phyloP scores from a whole-genome alignment of 1,284 basidiomycete genomes.

The Mycosarcoma maydis region DNA sequence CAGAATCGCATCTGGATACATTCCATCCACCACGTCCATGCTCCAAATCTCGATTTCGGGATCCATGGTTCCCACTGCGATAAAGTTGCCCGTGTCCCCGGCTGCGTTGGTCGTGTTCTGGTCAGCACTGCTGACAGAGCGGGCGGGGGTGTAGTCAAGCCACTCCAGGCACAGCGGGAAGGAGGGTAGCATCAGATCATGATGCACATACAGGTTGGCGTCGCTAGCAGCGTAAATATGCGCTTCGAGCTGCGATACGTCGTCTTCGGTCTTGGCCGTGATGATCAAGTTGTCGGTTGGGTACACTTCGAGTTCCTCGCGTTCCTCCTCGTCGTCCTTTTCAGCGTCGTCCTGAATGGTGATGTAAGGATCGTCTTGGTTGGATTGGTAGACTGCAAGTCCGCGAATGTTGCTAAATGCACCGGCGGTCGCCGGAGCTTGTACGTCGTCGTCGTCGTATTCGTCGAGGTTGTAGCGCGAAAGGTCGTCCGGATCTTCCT shows the following conservation, averaged over 20 bases:
- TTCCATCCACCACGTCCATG: conserved; percentile 88
- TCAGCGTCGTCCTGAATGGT: conserved; percentile 80
- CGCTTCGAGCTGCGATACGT: conserved; percentile 88
- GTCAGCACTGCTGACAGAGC: conserved; percentile 12
- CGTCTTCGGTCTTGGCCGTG: conserved; percentile 93
- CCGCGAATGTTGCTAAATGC: conserved; percentile 97
- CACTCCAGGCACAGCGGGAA: conserved; percentile 99
- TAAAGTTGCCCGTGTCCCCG: conserved; percentile 79
- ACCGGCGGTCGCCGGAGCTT: conserved; percentile 71
- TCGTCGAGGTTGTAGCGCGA: conserved; percentile 90
- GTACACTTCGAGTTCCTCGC: conserved; percentile 87
- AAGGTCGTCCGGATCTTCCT: conserved; percentile 77
- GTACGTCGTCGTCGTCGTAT: conserved; percentile 81
- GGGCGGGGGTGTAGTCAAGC: conserved; percentile 87
- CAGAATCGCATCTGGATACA: conserved; percentile 91
- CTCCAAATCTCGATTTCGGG: conserved; percentile 99
- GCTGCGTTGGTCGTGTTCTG: conserved; percentile 56
- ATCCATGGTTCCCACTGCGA: conserved; percentile 96
- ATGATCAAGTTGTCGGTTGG: conserved; percentile 93
- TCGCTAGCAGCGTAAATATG: conserved; percentile 61
- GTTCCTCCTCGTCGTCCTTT: conserved; percentile 80
- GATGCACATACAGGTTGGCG: conserved; percentile 89
- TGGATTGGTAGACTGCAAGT: conserved; percentile 87
- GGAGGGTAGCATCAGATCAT: conserved; percentile 96
- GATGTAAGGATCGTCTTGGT: conserved; percentile 95